These are phyloP conservation scores for Corymbia maculata DNA, from an alignment of 345 rosid species.

Conservation along the genomic window DNA sequence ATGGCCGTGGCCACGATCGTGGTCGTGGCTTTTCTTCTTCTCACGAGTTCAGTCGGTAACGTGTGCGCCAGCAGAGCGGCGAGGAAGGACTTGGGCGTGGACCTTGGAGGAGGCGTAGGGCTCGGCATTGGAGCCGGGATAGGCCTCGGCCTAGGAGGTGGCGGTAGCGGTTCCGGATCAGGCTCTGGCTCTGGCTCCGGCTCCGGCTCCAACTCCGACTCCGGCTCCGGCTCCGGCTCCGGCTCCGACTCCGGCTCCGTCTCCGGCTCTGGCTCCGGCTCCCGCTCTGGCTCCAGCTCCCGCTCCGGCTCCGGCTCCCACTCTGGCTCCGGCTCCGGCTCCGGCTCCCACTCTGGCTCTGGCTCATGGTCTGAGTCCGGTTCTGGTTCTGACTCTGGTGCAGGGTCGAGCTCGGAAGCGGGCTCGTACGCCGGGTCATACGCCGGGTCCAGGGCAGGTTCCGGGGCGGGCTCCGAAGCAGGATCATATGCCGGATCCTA, in stretches of 20 bases:
- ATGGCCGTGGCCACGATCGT: not conserved
- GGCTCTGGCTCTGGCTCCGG: not conserved
- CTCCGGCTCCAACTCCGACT: not conserved
- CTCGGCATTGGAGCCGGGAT: slow-evolving; percentile 55
- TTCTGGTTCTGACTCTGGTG: not conserved
- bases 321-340: not conserved
- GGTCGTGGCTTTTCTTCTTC: slow-evolving; percentile 10
- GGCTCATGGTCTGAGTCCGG: slow-evolving; percentile 10
- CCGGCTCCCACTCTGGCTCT: slow-evolving; percentile 2
- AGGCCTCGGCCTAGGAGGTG: slow-evolving; percentile 58
- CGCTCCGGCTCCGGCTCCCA: slow-evolving; percentile 7
- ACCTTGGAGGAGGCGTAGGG: slow-evolving; percentile 80
- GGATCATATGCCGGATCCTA: slow-evolving; percentile 12
- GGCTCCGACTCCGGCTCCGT: not conserved
- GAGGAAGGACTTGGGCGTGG: slow-evolving; percentile 65
- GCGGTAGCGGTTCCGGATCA: not conserved
- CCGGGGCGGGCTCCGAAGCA: slow-evolving; percentile 6
- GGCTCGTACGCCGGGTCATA: slow-evolving; percentile 7
- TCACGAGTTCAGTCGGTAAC: slow-evolving; percentile 9
- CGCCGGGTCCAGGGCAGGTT: slow-evolving; percentile 2
- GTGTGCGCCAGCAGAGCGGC: slow-evolving; percentile 49
- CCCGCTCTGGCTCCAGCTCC: not conserved
- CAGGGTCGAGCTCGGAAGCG: slow-evolving; percentile 6
- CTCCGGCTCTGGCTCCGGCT: not conserved
- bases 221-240: slow-evolving; percentile 7